Percentiles rank a stretch among this genome's conserved stretches.
These are phyloP conservation scores for Hysterangium stoloniferum DNA, from an alignment of 768 basidiomycete genomes.

Conservation along the genomic window DNA sequence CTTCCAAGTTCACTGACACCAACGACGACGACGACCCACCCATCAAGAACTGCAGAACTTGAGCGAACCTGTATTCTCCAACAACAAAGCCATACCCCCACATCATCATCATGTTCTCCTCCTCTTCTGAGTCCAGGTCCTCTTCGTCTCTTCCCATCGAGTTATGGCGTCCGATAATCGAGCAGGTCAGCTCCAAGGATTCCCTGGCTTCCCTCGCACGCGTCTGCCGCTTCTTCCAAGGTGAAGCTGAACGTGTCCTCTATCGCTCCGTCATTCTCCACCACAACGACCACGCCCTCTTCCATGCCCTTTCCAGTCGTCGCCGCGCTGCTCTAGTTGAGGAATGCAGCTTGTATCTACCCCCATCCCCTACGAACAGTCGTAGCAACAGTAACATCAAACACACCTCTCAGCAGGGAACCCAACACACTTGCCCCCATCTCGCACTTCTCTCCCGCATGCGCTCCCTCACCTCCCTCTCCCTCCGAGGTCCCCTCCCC, in stretches of 20 bases:
- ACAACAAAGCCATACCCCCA: too few relatives aligned
- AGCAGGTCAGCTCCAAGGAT: slow-evolving; percentile 8
- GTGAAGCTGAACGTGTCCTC: slow-evolving; percentile 12
- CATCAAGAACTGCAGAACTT: too few relatives aligned
- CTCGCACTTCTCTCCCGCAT: slow-evolving; percentile 1
- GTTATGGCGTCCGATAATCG: slow-evolving; percentile 11
- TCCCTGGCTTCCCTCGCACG: slow-evolving; percentile 8
- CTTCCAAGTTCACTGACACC: too few relatives aligned
- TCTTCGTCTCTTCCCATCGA: slow-evolving; percentile 12
- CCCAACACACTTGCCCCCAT: background rate
- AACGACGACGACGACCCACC: too few relatives aligned
- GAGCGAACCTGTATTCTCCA: too few relatives aligned
- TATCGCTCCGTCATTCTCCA: slow-evolving; percentile 11
- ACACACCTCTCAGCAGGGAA: background rate
- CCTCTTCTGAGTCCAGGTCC: background rate
- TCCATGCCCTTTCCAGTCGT: background rate
- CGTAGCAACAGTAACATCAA: background rate
- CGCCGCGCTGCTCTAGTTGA: slow-evolving; percentile 3
- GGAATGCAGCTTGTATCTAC: slow-evolving; percentile 5
- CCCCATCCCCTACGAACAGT: background rate
- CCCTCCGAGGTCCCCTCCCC: slow-evolving; percentile 6
- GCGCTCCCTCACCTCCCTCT: slow-evolving; percentile 3
- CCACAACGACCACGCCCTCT: slow-evolving; percentile 4
- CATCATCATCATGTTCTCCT: too few relatives aligned
- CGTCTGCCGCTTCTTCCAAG: slow-evolving; percentile 13